Base-by-base conservation (phyloP, 2,329 filamentous ascomycete species). In the Cercospora zeina region DNA sequence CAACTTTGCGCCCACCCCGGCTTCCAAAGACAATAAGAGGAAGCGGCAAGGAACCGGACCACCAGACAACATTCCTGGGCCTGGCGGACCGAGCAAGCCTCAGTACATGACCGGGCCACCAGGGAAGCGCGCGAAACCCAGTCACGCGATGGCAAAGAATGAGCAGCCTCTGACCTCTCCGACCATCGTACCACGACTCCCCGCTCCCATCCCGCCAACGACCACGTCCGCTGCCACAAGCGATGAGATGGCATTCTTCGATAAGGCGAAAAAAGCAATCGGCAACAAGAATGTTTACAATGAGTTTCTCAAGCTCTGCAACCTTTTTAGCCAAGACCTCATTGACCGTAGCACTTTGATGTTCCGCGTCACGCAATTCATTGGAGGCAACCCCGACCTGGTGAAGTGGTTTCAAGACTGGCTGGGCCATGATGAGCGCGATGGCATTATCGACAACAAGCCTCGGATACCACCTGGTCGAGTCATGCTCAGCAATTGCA, bases 291-390 rank as follows among this genome's bases (percentile, higher is more conserved):
- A 91, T 60, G 89, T 89, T 2, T 96, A 96, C 83, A 93, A 90
- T 70, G 95, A 99, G 75, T 99, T 99, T 76, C 79, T 99, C 67
- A 99, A 99, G 79, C 85, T 99, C 6, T 95, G 93, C 80, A 99
- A 97, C 69, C 83, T 99, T 31, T 99, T 91, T 79, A 95, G 90
- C 21, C 90, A 96, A 70, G 93, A 96, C 68, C 83, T 99, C 55
- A 96, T 99, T 65, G 91, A 96, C 72, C 89, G 89, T 61, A 87
- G 90, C 64, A 87, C 91, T 1, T 81, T 99, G 13, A 86, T 95
- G 27, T 88, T 91, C 74, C 90, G 95, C 73, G 91, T 91, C 2
- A 86, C 88, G 58, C 84, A 86, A 4, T 99, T 96, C 73, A 92
- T 99, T 63, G 91, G 92, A 13, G 87, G 88, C 37, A 97, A 95